phyloP scores from a whole-genome alignment of 371 early-diverging fungal species.

The Apophysomyces variabilis region DNA sequence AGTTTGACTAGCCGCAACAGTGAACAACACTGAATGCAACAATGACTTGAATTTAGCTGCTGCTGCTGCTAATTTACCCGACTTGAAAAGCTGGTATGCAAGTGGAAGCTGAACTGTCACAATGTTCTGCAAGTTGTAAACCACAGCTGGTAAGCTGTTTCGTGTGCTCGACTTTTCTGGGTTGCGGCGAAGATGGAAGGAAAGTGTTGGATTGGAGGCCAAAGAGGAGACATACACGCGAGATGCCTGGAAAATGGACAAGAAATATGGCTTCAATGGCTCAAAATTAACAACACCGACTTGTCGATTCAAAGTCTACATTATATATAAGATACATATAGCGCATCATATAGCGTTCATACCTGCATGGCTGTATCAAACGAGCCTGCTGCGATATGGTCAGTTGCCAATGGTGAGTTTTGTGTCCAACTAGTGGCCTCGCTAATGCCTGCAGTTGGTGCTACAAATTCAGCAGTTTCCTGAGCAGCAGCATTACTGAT shows the following conservation, averaged over 20 bases:
- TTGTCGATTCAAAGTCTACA: conserved; percentile 82
- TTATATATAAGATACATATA: not conserved
- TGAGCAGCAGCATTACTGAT: conserved; percentile 66
- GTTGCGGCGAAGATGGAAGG: conserved; percentile 67
- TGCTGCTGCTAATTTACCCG: conserved; percentile 79
- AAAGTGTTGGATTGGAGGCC: conserved; percentile 64
- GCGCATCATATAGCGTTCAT: conserved; percentile 4
- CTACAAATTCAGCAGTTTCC: conserved; percentile 66
- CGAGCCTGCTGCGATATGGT: conserved; percentile 93
- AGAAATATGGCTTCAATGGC: conserved; percentile 85
- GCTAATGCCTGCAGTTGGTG: conserved; percentile 75
- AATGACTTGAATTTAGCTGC: conserved; percentile 74
- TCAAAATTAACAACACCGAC: conserved; percentile 88
- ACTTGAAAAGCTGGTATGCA: conserved; percentile 78
- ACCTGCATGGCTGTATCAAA: conserved; percentile 95
- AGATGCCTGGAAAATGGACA: conserved; percentile 80
- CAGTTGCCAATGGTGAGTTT: conserved; percentile 82
- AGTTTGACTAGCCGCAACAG: conserved; percentile 55
- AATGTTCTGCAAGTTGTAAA: conserved; percentile 59
- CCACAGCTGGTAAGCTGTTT: conserved; percentile 57
- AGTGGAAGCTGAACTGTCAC: conserved; percentile 69
- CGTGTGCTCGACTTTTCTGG: conserved; percentile 58
- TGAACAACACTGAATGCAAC: conserved; percentile 75
- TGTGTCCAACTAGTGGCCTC: conserved; percentile 78
- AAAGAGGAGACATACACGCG: conserved; percentile 69